These are phyloP conservation scores for Aspergillus thermomutatus DNA, from an alignment of 2,329 filamentous ascomycete species.

Conservation along the genomic window DNA sequence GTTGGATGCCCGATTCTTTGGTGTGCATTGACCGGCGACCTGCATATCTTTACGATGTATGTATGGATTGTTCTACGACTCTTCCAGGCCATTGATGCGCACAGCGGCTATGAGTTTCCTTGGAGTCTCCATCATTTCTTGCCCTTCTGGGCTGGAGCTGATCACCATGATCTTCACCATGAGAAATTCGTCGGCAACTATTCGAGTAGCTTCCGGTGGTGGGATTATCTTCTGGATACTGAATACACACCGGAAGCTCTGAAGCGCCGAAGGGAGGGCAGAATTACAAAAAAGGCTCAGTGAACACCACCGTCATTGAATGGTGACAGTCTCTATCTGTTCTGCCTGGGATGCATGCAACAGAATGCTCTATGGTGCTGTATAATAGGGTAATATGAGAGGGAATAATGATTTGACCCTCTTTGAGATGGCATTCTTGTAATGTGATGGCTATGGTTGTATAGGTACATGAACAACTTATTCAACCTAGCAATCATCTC, in stretches of 20 bases:
- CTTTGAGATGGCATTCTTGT: neutral
- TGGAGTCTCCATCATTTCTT: slow-evolving; percentile 95
- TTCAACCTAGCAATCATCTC: neutral
- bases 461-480: neutral
- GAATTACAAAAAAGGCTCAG: slow-evolving; percentile 28
- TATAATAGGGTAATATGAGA: neutral
- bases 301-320: slow-evolving; percentile 4
- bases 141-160: slow-evolving; percentile 95
- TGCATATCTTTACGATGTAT: slow-evolving; percentile 98
- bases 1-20: slow-evolving; percentile 80
- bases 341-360: neutral
- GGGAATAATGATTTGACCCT: neutral
- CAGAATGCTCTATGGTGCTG: neutral
- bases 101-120: slow-evolving; percentile 97
- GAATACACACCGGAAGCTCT: slow-evolving; percentile 86
- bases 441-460: neutral
- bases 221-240: slow-evolving; percentile 92
- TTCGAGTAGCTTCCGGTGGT: slow-evolving; percentile 97
- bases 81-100: slow-evolving; percentile 96
- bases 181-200: slow-evolving; percentile 99
- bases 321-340: neutral
- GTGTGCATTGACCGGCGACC: slow-evolving; percentile 75
- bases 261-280: slow-evolving; percentile 71
- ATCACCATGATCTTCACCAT: slow-evolving; percentile 96
- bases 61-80: slow-evolving; percentile 88